Evolutionary conservation across 2,329 filamentous ascomycete species (phyloP).

Genomic region (Ambrosiella xylebori): DNA sequence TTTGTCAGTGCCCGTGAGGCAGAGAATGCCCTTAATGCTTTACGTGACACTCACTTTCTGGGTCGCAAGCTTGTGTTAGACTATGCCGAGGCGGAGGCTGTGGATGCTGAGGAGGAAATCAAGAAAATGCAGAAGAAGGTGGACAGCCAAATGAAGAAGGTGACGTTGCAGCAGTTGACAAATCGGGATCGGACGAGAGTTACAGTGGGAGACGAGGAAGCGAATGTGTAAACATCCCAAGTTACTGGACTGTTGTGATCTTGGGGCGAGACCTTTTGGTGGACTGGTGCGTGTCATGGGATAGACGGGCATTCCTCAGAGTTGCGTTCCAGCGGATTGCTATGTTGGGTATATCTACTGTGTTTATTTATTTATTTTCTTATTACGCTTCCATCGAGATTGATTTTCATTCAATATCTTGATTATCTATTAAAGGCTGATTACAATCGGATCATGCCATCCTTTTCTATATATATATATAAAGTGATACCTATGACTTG

Average conservation of each 20-base stretch:
- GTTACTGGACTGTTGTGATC: too few species aligned
- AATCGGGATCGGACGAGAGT: constrained; percentile 74
- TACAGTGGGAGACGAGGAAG: constrained; percentile 59
- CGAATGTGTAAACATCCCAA: constrained; percentile 27
- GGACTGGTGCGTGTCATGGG: not conserved
- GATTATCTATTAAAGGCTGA: not conserved
- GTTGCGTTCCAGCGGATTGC: not conserved
- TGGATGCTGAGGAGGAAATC: constrained; percentile 91
- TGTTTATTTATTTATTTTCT: not conserved
- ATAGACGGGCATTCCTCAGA: not conserved
- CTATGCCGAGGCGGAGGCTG: constrained; percentile 72
- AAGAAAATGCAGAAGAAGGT: constrained; percentile 95
- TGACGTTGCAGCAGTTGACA: constrained; percentile 76
- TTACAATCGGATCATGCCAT: not conserved
- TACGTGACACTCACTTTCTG: constrained; percentile 83
- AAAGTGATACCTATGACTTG: not conserved
- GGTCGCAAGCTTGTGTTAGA: constrained; percentile 80
- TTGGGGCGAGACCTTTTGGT: not conserved
- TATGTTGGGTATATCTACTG: not conserved
- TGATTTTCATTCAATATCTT: not conserved
- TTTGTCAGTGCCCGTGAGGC: constrained; percentile 87
- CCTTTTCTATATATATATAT: not conserved
- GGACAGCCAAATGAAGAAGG: constrained; percentile 74
- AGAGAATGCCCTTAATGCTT: constrained; percentile 71
- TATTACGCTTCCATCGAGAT: not conserved